phyloP scores from a whole-genome alignment of 345 rosid species.

The Eucalyptus caleyi region DNA sequence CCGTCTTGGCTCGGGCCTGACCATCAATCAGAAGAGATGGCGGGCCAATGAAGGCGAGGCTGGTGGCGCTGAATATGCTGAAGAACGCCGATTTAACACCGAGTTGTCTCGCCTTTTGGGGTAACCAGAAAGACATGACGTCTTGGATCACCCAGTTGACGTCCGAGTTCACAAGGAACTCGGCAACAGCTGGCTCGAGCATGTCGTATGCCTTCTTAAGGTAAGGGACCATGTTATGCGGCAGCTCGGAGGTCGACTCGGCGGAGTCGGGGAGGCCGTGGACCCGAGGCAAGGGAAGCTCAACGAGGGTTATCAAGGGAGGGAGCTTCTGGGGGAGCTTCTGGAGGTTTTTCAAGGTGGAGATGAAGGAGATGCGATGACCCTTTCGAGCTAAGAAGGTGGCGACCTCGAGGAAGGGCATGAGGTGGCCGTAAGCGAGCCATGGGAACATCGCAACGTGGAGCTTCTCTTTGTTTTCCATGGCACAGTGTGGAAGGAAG shows the following conservation, averaged over 20 bases:
- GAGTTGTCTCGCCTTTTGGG: slow-evolving; percentile 3
- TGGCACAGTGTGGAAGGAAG: neutral
- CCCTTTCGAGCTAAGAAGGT: neutral
- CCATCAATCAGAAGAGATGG: neutral
- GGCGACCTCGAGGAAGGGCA: neutral
- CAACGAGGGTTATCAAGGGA: slow-evolving; percentile 4
- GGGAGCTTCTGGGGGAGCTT: neutral
- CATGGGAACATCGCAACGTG: neutral
- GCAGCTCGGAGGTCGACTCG: slow-evolving; percentile 24
- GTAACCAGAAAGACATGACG: slow-evolving; percentile 27
- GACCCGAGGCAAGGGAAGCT: slow-evolving; percentile 9
- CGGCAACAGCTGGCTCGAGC: slow-evolving; percentile 2
- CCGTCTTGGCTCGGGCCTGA: neutral
- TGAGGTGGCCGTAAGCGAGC: neutral
- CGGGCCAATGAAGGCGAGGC: neutral
- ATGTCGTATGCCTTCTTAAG: slow-evolving; percentile 27
- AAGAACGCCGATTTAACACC: slow-evolving; percentile 6
- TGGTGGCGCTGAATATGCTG: slow-evolving; percentile 5
- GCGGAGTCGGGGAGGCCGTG: slow-evolving; percentile 11
- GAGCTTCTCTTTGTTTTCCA: neutral
- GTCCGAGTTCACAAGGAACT: slow-evolving; percentile 4
- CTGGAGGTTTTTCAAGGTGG: neutral
- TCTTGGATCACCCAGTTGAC: slow-evolving; percentile 29
- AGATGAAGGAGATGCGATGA: neutral
- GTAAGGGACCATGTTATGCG: slow-evolving; percentile 1